Evolutionary conservation across 352 stramenopile genomes (phyloP).

Genomic region (Peronospora farinosa): DNA sequence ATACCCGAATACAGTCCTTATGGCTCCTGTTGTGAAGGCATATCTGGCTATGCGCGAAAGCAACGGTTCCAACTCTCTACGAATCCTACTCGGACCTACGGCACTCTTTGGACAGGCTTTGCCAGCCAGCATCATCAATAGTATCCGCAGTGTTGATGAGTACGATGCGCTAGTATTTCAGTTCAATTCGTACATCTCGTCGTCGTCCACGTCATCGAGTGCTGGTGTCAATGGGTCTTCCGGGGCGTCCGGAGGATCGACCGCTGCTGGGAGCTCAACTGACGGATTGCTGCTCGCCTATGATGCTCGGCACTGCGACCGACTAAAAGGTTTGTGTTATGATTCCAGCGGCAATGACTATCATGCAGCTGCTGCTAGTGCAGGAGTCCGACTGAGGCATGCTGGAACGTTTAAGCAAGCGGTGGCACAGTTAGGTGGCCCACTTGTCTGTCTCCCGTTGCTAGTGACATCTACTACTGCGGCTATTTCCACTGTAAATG

Average conservation of each 20-base stretch:
- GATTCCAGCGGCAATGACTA: conserved; percentile 68
- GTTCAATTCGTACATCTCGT: conserved; percentile 75
- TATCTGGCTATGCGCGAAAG: conserved; percentile 76
- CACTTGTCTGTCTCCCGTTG: conserved; percentile 56
- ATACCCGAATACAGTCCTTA: conserved; percentile 74
- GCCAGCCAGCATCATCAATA: conserved; percentile 51
- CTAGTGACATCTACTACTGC: conserved; percentile 45
- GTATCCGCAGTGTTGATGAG: conserved; percentile 62
- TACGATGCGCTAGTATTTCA: conserved; percentile 72
- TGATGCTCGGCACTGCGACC: conserved; percentile 59
- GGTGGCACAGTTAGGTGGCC: conserved; percentile 56
- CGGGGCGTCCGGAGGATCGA: conserved; percentile 19
- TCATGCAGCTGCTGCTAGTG: conserved; percentile 50
- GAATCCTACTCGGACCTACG: conserved; percentile 56
- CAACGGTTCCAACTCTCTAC: conserved; percentile 48
- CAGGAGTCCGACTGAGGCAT: conserved; percentile 50
- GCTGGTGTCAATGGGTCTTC: conserved; percentile 25
- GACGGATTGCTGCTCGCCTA: conserved; percentile 62
- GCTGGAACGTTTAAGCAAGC: conserved; percentile 69
- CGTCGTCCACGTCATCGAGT: conserved; percentile 47
- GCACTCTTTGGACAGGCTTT: conserved; percentile 56
- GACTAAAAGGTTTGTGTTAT: conserved; percentile 53
- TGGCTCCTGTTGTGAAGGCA: conserved; percentile 70
- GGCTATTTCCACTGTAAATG: conserved; percentile 26
- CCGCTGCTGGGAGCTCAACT: conserved; percentile 28